Conservation (phyloP, 2,329 filamentous ascomycete species). For the Ophiostoma populinum region DNA sequence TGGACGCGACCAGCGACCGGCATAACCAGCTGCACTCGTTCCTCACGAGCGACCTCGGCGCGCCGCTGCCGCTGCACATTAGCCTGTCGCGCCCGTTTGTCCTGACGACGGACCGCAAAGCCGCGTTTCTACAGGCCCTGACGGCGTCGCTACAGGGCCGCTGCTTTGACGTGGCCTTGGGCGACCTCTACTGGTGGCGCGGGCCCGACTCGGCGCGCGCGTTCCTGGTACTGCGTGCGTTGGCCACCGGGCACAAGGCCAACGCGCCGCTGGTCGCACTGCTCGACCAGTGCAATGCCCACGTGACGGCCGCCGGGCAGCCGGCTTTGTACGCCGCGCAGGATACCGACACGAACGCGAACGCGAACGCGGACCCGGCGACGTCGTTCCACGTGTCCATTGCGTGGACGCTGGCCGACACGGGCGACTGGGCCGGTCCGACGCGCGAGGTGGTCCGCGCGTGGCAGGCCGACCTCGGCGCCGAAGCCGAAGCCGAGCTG, state of each 20-base stretch:
- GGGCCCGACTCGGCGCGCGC: slow-evolving; percentile 49
- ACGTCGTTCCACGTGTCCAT: slow-evolving; percentile 71
- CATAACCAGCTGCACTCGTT: slow-evolving; percentile 45
- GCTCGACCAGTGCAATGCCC: slow-evolving; percentile 47
- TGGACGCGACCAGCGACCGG: slow-evolving; percentile 28
- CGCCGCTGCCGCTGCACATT: slow-evolving; percentile 69
- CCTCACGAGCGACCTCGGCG: slow-evolving; percentile 60
- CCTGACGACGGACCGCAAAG: slow-evolving; percentile 55
- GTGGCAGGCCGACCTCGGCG: slow-evolving; percentile 2
- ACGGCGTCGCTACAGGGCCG: slow-evolving; percentile 20
- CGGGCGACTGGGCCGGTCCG: slow-evolving; percentile 24
- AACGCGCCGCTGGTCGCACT: slow-evolving; percentile 43
- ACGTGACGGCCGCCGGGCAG: slow-evolving; percentile 43
- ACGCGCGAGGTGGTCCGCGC: slow-evolving; percentile 19
- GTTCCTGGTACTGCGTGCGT: slow-evolving; percentile 66
- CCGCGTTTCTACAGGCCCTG: slow-evolving; percentile 45
- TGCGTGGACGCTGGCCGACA: slow-evolving; percentile 53
- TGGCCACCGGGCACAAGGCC: slow-evolving; percentile 10
- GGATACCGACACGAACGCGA: neutral
- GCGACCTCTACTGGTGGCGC: slow-evolving; percentile 30
- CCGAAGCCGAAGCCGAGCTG: slow-evolving; percentile 16
- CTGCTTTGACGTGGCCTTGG: slow-evolving; percentile 23
- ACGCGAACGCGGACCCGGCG: neutral
- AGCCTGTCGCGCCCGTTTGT: slow-evolving; percentile 72
- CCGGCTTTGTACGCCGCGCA: slow-evolving; percentile 47